phyloP scores from a whole-genome alignment of 192 early-diverging fungal genomes.

The Podila epigama region DNA sequence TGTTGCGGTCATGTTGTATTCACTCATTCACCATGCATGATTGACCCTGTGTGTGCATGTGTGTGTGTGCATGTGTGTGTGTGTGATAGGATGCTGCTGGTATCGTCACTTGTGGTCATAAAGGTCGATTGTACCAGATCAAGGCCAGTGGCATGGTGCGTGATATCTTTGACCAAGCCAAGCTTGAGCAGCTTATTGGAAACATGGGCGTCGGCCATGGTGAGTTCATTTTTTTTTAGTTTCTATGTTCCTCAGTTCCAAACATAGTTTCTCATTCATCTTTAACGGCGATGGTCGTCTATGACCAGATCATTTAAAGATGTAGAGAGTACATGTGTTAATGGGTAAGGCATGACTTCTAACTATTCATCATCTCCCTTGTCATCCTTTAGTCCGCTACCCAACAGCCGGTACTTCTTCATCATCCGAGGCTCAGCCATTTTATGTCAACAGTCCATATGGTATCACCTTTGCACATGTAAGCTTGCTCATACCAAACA shows the following conservation, averaged over 20 bases:
- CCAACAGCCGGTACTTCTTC: conserved; percentile 98
- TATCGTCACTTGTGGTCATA: conserved; percentile 96
- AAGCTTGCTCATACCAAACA: conserved; percentile 25
- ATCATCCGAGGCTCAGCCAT: conserved; percentile 96
- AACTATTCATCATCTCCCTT: conserved; percentile 3
- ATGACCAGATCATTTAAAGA: background rate
- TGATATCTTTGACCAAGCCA: conserved; percentile 90
- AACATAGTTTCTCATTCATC: background rate
- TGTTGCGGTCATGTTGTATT: background rate
- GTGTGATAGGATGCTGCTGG: conserved; percentile 94
- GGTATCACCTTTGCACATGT: conserved; percentile 96
- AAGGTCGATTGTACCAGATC: conserved; percentile 97
- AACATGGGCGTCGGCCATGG: conserved; percentile 97
- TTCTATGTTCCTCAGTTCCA: conserved; percentile 2
- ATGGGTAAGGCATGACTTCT: too few relatives aligned
- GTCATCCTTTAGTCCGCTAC: conserved; percentile 81
- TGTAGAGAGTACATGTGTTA: too few relatives aligned
- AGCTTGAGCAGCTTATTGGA: conserved; percentile 81
- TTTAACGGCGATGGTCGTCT: background rate
- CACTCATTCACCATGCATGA: background rate
- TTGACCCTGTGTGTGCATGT: background rate
- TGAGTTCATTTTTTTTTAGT: conserved; percentile 54
- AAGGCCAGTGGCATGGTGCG: conserved; percentile 99
- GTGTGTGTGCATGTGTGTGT: background rate
- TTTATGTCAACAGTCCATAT: conserved; percentile 99